Evolutionary conservation across 164 flowering plant genomes (phyloP).

Genomic region (Stephania japonica): DNA sequence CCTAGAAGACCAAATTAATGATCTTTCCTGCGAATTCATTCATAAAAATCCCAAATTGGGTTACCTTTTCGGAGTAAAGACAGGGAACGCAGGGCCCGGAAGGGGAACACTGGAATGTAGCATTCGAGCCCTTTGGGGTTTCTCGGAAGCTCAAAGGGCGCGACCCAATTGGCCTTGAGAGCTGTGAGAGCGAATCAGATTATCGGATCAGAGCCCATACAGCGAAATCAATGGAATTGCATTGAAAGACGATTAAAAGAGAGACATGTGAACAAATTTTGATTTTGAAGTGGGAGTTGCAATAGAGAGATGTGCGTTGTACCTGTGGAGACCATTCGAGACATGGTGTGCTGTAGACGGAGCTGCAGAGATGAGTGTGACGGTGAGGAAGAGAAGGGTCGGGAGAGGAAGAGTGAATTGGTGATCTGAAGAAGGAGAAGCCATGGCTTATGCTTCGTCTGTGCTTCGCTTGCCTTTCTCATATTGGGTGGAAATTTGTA

Average conservation of each 20-base stretch:
- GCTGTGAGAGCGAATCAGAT: not conserved
- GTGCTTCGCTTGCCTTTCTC: not conserved
- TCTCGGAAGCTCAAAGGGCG: conserved; percentile 60
- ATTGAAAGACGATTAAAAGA: not conserved
- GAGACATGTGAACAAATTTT: too few species aligned
- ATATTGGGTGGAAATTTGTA: not conserved
- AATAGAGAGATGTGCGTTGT: not conserved
- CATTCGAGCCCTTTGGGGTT: conserved; percentile 46
- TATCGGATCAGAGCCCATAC: not conserved
- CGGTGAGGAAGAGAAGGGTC: conserved; percentile 4
- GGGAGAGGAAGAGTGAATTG: conserved; percentile 1
- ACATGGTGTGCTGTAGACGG: not conserved
- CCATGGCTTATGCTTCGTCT: conserved; percentile 6
- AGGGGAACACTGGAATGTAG: conserved; percentile 71
- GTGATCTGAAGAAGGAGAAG: conserved; percentile 11
- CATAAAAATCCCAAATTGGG: not conserved
- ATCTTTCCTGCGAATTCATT: not conserved
- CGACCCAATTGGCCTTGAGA: conserved; percentile 28
- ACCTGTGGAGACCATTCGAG: not conserved
- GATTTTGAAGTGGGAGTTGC: not conserved
- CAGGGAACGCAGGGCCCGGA: conserved; percentile 88
- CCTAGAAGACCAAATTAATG: not conserved
- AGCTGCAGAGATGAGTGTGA: not conserved
- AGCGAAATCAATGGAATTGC: not conserved
- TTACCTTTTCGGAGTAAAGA: conserved; percentile 82